Conservation (phyloP, 805 yeast species). For the Peterozyma xylosa region DNA sequence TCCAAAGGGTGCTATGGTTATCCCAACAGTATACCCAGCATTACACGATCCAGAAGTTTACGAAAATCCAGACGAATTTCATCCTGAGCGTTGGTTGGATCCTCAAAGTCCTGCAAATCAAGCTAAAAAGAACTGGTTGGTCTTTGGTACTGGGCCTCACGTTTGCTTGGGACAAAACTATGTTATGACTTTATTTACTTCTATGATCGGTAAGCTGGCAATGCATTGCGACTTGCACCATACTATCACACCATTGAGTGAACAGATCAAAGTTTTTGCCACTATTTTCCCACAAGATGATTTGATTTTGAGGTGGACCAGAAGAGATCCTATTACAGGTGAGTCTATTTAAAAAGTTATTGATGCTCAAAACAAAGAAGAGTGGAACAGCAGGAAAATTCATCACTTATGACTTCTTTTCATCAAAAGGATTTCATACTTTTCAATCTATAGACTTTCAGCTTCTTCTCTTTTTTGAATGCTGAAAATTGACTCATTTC, state of each 20-base stretch:
- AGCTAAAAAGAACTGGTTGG: slow-evolving; percentile 88
- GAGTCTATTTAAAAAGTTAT: slow-evolving; percentile 3
- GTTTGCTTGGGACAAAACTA: slow-evolving; percentile 93
- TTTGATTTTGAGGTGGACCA: slow-evolving; percentile 66
- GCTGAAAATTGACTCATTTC: too few species aligned
- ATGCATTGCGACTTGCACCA: slow-evolving; percentile 77
- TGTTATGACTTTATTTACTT: slow-evolving; percentile 84
- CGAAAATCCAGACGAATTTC: slow-evolving; percentile 87
- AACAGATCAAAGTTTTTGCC: slow-evolving; percentile 92
- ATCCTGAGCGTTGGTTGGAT: slow-evolving; percentile 92
- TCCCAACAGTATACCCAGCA: slow-evolving; percentile 93
- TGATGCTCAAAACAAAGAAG: too few species aligned
- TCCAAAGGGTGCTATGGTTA: slow-evolving; percentile 96
- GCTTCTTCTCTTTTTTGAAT: too few species aligned
- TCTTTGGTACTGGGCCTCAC: slow-evolving; percentile 96
- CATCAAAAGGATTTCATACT: too few species aligned
- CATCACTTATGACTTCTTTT: too few species aligned
- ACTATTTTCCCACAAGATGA: slow-evolving; percentile 98
- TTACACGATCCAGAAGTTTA: slow-evolving; percentile 96
- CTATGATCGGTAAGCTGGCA: slow-evolving; percentile 85
- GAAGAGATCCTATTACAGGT: slow-evolving; percentile 44
- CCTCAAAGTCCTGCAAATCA: slow-evolving; percentile 64
- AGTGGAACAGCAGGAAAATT: too few species aligned
- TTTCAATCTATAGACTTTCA: too few species aligned
- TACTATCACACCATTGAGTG: slow-evolving; percentile 75